phyloP scores from a whole-genome alignment of 2,329 filamentous ascomycete genomes.

The Paecilomyces sp. region DNA sequence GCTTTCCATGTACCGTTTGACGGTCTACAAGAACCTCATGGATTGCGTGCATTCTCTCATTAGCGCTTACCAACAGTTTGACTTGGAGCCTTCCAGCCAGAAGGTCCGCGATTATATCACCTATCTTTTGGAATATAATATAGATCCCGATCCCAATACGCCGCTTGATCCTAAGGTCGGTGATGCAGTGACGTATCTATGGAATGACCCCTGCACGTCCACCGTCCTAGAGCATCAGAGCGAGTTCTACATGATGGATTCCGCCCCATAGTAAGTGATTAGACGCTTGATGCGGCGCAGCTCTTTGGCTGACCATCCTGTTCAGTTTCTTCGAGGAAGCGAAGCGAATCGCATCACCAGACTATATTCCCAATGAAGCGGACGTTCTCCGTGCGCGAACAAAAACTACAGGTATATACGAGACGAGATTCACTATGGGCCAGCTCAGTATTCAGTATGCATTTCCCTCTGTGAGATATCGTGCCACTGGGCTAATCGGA shows the following conservation, averaged over 20 bases:
- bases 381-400: constrained; percentile 93
- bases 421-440: constrained; percentile 97
- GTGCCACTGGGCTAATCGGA: constrained; percentile 10
- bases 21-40: constrained; percentile 95
- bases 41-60: constrained; percentile 95
- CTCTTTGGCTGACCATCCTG: constrained; percentile 5
- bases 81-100: constrained; percentile 67
- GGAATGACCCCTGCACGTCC: constrained; percentile 79
- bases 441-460: constrained; percentile 96
- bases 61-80: constrained; percentile 84
- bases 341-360: constrained; percentile 69
- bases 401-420: constrained; percentile 98
- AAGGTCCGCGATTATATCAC: constrained; percentile 68
- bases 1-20: constrained; percentile 85
- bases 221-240: constrained; percentile 86
- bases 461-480: not conserved
- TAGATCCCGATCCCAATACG: constrained; percentile 84
- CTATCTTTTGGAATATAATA: constrained; percentile 77
- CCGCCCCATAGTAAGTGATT: constrained; percentile 79
- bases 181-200: constrained; percentile 75
- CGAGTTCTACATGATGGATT: constrained; percentile 99
- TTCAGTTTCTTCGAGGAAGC: constrained; percentile 92
- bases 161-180: constrained; percentile 75
- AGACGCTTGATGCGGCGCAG: constrained; percentile 7
- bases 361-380: constrained; percentile 89